A percentile compares a stretch with the other conserved stretches of the same genome.
Conservation (phyloP, 257 asterid genomes). For the Lithospermum erythrorhizon region DNA sequence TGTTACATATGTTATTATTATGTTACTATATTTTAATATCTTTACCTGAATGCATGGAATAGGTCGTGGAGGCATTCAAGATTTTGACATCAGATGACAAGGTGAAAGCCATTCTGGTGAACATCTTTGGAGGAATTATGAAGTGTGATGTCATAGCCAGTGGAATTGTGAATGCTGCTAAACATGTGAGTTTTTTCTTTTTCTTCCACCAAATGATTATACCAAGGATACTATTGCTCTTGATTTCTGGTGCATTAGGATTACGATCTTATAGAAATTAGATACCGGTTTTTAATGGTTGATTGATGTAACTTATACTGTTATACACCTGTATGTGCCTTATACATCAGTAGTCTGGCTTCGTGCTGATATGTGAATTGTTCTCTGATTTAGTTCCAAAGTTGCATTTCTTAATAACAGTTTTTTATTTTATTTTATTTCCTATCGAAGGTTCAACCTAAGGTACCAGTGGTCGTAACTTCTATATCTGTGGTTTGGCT, state of each 20-base stretch:
- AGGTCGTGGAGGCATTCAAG: constrained; percentile 99
- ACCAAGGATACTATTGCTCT: no score
- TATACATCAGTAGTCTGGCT: not conserved
- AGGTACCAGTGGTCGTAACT: not conserved
- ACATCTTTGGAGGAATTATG: constrained; percentile 99
- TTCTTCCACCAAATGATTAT: no score
- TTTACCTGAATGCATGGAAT: constrained; percentile 15
- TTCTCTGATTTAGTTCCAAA: not conserved
- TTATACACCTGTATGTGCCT: not conserved
- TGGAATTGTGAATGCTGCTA: constrained; percentile 98
- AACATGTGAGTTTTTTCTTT: constrained; percentile 38
- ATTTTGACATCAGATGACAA: constrained; percentile 92
- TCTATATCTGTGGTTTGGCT: not conserved
- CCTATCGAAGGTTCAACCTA: constrained; percentile 25
- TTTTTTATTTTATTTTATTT: constrained; percentile 6
- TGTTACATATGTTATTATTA: not conserved
- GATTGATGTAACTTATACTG: no score
- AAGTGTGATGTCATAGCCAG: constrained; percentile 96
- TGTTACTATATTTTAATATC: constrained; percentile 1
- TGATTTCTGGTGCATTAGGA: not conserved
- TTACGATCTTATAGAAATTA: not conserved
- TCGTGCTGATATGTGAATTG: not conserved
- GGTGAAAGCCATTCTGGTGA: constrained; percentile 93
- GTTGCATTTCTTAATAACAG: not conserved
- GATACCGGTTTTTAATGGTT: not conserved